Conservation (phyloP, 2,329 filamentous ascomycete genomes). For the Pezicula carpinea region DNA sequence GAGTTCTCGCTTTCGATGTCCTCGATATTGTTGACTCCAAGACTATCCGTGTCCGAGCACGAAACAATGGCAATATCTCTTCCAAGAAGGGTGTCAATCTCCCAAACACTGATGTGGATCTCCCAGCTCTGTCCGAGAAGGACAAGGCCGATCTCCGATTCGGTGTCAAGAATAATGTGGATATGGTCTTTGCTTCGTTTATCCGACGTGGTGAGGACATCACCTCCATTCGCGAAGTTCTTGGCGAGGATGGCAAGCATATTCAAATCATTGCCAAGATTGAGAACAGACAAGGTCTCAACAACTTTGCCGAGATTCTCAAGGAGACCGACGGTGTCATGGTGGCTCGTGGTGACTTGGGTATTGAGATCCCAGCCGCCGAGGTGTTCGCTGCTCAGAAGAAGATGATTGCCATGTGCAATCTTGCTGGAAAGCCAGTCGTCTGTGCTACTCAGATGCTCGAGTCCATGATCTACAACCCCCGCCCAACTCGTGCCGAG, state of each 20-base stretch:
- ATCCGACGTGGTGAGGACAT: constrained; percentile 95
- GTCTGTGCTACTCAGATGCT: constrained; percentile 99
- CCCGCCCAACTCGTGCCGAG: constrained; percentile 93
- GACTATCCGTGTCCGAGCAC: constrained; percentile 78
- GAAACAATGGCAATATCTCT: constrained; percentile 98
- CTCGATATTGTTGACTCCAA: constrained; percentile 81
- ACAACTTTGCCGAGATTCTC: constrained; percentile 98
- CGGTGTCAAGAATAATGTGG: constrained; percentile 96
- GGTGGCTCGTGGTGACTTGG: constrained; percentile 97
- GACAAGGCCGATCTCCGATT: constrained; percentile 92
- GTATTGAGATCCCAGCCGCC: constrained; percentile 96
- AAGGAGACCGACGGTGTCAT: constrained; percentile 97
- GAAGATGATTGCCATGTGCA: constrained; percentile 99
- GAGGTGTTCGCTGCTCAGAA: constrained; percentile 99
- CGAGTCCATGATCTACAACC: constrained; percentile 99
- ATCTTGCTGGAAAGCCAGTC: constrained; percentile 96
- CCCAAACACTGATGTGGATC: constrained; percentile 96
- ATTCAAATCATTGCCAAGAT: constrained; percentile 99
- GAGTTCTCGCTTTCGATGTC: constrained; percentile 95
- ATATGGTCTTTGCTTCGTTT: constrained; percentile 99
- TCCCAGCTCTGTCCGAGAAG: constrained; percentile 96
- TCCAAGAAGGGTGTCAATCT: constrained; percentile 99
- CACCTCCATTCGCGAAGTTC: constrained; percentile 81
- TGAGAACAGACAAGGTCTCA: constrained; percentile 98
- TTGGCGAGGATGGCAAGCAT: constrained; percentile 87